phyloP scores from a whole-genome alignment of 768 basidiomycete species.

The Hypsizygus marmoreus region DNA sequence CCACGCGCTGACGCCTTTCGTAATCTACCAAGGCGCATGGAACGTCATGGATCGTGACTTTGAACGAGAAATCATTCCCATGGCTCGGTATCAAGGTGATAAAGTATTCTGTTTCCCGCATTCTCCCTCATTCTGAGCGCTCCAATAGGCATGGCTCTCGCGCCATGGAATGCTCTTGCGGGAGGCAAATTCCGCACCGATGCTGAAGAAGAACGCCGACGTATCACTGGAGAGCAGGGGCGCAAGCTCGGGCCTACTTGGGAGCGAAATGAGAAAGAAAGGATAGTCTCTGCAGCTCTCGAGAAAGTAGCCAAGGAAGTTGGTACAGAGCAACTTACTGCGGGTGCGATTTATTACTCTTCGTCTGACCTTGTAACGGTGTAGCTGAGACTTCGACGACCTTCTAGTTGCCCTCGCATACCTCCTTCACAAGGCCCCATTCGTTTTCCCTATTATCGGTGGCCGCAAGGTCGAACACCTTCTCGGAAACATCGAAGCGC shows the following conservation, averaged over 20 bases:
- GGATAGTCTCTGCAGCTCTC: slow-evolving; percentile 32
- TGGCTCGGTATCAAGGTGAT: slow-evolving; percentile 38
- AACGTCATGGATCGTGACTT: slow-evolving; percentile 41
- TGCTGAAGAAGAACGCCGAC: slow-evolving; percentile 35
- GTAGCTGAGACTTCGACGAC: background rate
- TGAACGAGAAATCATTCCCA: slow-evolving; percentile 51
- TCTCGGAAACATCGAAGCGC: slow-evolving; percentile 49
- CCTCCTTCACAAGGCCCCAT: slow-evolving; percentile 54
- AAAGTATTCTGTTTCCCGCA: slow-evolving; percentile 16
- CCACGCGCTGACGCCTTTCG: slow-evolving; percentile 48
- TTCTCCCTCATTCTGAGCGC: slow-evolving; percentile 21
- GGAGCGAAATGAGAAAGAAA: slow-evolving; percentile 36
- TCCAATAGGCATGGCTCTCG: slow-evolving; percentile 32
- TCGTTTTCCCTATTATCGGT: slow-evolving; percentile 54
- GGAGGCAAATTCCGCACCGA: slow-evolving; percentile 48
- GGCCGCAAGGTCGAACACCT: slow-evolving; percentile 56
- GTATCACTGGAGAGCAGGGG: slow-evolving; percentile 25
- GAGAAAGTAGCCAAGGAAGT: slow-evolving; percentile 41
- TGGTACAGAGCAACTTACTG: slow-evolving; percentile 33
- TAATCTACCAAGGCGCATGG: slow-evolving; percentile 49
- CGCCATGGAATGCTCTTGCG: slow-evolving; percentile 27
- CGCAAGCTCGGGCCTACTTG: slow-evolving; percentile 21
- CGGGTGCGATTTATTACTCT: slow-evolving; percentile 12
- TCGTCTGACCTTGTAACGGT: slow-evolving; percentile 9
- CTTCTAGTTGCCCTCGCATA: slow-evolving; percentile 52